Conservation (phyloP, 192 early-diverging fungal genomes). For the Podila clonocystis region DNA sequence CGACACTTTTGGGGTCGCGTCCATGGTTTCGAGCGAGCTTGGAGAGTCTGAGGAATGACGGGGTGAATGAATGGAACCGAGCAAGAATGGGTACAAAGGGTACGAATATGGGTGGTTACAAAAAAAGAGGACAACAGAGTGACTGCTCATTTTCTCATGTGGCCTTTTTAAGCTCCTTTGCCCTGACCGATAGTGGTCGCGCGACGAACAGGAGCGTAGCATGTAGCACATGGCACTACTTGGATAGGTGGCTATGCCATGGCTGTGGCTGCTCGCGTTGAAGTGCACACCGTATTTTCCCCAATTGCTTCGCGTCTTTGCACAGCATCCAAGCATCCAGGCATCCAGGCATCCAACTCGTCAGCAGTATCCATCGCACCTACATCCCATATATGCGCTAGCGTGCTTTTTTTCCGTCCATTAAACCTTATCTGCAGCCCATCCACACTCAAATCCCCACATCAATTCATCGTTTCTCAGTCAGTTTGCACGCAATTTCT, state of each 20-base stretch:
- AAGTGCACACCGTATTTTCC: not conserved
- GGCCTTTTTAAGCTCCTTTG: not conserved
- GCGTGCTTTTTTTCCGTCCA: too few species aligned
- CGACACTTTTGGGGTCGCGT: constrained; percentile 19
- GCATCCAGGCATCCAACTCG: not conserved
- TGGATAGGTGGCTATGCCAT: too few species aligned
- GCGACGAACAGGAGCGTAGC: too few species aligned
- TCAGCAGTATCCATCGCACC: too few species aligned
- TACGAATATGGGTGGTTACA: too few species aligned
- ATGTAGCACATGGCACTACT: too few species aligned
- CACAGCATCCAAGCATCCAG: not conserved
- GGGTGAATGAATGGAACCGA: not conserved
- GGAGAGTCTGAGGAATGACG: not conserved
- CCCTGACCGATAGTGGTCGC: too few species aligned
- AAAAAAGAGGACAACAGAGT: not conserved
- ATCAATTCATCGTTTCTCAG: too few species aligned
- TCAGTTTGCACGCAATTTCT: not conserved
- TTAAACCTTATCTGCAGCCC: too few species aligned
- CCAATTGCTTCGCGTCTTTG: not conserved
- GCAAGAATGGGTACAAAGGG: not conserved
- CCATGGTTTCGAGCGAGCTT: not conserved
- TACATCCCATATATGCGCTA: too few species aligned
- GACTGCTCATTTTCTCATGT: not conserved
- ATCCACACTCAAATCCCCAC: too few species aligned
- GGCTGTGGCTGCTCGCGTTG: not conserved